Evolutionary conservation across 2,329 filamentous ascomycete species (phyloP), one percentile per base, ranked within the genome.

Genomic region (Scleromitrula shiraiana): DNA sequence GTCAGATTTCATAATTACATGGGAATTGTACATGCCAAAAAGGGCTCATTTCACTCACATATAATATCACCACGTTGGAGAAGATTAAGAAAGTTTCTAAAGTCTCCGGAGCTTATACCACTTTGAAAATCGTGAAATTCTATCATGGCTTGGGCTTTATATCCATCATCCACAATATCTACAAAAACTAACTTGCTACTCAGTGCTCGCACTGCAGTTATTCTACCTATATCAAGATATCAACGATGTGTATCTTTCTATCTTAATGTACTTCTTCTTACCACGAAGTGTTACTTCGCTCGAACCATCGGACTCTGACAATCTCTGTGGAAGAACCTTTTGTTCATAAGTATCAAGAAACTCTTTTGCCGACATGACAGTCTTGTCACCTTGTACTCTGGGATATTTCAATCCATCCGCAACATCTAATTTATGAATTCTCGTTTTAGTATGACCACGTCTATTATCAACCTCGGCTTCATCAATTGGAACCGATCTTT

Each of bases 151-250:
- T 98, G 93, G 27, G 94, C 67, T 54, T 75, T 78, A 56, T 80
- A 69, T 49, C 82, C 83, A 62, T 88, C 80, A 64, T 88, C 81
- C 56, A 81, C 73, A 41, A 97, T 70, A 67, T 93, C 85, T 56
- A 96, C 66, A 66, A 98, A 98, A 54, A 88, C 73, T 58, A 98
- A 80, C 67, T 85, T 88, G 58, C 79, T 82, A 56, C 90, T 83
- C 6, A 24, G 12, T 24, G 17, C 46, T 80, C 76, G 40, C 78
- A 72, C 53, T 88, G 85, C 62, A 85, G 76, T 74, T 54, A 95
- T 75, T 63, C 88, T 88, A 66, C 89, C 88, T 46, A 41, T 19
- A 41, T 14, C n/a, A n/a, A 26, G 17, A 46, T 14, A 46, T 46
- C 22, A 46, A 41, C 27, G 22, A 7, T 33, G 26, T 14, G 17